These are phyloP conservation scores for Phytophthora cryptogea DNA, from an alignment of 352 stramenopile species.

Conservation along the genomic window DNA sequence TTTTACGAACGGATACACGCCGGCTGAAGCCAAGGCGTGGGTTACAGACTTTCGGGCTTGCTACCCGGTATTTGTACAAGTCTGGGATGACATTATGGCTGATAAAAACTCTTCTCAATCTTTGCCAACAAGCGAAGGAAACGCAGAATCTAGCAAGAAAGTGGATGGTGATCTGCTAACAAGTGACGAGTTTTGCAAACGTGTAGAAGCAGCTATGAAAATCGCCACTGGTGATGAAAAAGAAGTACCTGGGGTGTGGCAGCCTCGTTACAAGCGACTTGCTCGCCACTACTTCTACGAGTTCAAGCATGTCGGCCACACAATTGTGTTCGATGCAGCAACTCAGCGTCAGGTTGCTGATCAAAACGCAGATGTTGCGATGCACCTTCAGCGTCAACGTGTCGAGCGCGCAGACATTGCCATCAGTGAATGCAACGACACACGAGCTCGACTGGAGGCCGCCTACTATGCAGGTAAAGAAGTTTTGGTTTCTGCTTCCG, in stretches of 20 bases:
- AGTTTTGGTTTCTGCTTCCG: conserved; percentile 1
- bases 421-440: conserved; percentile 43
- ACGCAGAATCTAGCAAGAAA: neutral
- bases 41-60: conserved; percentile 45
- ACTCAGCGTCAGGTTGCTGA: conserved; percentile 8
- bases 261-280: conserved; percentile 54
- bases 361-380: conserved; percentile 16
- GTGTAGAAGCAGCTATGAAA: conserved; percentile 40
- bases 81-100: conserved; percentile 41
- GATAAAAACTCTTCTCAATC: neutral
- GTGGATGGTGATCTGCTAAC: conserved; percentile 1
- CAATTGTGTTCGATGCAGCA: conserved; percentile 37
- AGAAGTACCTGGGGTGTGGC: conserved; percentile 32
- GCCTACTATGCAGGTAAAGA: conserved; percentile 37
- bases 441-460: conserved; percentile 32
- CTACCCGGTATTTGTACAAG: conserved; percentile 56
- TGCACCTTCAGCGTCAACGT: conserved; percentile 27
- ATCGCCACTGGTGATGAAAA: neutral
- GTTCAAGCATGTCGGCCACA: conserved; percentile 68
- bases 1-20: conserved; percentile 58
- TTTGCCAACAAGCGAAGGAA: conserved; percentile 1
- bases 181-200: conserved; percentile 51
- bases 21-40: conserved; percentile 56
- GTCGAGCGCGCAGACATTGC: conserved; percentile 37
- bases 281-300: conserved; percentile 75